phyloP scores from a whole-genome alignment of 768 basidiomycete species.

The Boletus sp. region DNA sequence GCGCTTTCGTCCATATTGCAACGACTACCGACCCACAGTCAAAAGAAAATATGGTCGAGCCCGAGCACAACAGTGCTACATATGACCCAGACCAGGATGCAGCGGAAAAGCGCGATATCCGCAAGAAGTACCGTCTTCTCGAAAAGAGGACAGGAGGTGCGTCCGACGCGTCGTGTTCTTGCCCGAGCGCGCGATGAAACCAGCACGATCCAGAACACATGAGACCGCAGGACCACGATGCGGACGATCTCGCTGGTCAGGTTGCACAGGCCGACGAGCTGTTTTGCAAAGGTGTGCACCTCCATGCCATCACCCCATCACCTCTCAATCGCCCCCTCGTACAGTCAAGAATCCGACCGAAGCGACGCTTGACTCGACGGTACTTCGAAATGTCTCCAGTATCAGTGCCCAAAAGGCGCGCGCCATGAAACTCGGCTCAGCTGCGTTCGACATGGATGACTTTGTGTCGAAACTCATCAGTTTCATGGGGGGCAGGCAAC shows the following conservation, averaged over 20 bases:
- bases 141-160: constrained; percentile 64
- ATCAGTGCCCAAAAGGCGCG: constrained; percentile 87
- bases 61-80: constrained; percentile 34
- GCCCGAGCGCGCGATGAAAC: not conserved
- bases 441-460: constrained; percentile 90
- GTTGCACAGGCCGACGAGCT: constrained; percentile 58
- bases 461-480: constrained; percentile 73
- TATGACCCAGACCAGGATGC: constrained; percentile 88
- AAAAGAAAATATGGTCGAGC: constrained; percentile 18
- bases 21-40: too few relatives aligned
- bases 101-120: constrained; percentile 70
- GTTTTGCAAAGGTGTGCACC: constrained; percentile 56
- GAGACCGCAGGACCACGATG: constrained; percentile 54
- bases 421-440: constrained; percentile 82
- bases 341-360: constrained; percentile 80
- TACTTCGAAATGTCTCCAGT: constrained; percentile 74
- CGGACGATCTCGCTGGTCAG: constrained; percentile 54
- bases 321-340: not conserved
- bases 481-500: constrained; percentile 72
- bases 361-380: constrained; percentile 84
- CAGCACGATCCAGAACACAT: constrained; percentile 36
- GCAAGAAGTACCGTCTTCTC: constrained; percentile 70
- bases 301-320: not conserved
- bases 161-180: constrained; percentile 13
- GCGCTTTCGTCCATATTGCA: not conserved